A percentile compares a stretch with the other conserved stretches of the same genome.
These are phyloP conservation scores for Earliella scabrosa DNA, from an alignment of 1,284 basidiomycete genomes.

Conservation along the genomic window DNA sequence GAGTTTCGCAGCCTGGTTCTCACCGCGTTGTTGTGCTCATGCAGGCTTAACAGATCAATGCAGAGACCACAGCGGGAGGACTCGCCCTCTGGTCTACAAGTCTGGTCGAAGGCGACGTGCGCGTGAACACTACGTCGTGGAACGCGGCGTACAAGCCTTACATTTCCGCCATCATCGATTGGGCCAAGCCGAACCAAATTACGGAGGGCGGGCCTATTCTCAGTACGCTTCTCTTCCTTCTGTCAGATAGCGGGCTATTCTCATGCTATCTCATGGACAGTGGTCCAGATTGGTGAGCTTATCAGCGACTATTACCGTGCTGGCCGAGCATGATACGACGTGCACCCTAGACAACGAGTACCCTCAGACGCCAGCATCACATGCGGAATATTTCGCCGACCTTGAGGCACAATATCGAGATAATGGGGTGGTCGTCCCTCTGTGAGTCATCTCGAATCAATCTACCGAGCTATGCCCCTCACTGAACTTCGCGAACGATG, in stretches of 20 bases:
- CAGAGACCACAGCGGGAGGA: slow-evolving; percentile 82
- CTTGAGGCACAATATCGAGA: slow-evolving; percentile 61
- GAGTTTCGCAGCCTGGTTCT: not conserved
- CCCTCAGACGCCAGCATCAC: slow-evolving; percentile 47
- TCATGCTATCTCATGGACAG: slow-evolving; percentile 34
- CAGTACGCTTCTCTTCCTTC: slow-evolving; percentile 44
- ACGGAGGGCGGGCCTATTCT: slow-evolving; percentile 75
- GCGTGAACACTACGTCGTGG: slow-evolving; percentile 75
- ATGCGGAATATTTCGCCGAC: slow-evolving; percentile 69
- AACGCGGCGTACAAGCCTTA: slow-evolving; percentile 73
- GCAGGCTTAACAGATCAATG: slow-evolving; percentile 63
- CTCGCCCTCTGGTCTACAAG: slow-evolving; percentile 80
- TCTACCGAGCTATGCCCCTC: too few relatives aligned
- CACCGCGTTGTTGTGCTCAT: not conserved
- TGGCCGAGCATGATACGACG: too few relatives aligned
- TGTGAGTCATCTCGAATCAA: slow-evolving; percentile 35
- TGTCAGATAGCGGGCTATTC: not conserved
- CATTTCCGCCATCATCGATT: slow-evolving; percentile 63
- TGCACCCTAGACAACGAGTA: slow-evolving; percentile 89
- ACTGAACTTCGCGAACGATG: too few relatives aligned
- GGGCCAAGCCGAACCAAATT: slow-evolving; percentile 70
- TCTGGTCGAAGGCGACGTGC: slow-evolving; percentile 64
- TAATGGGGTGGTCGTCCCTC: slow-evolving; percentile 67
- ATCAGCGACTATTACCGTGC: too few relatives aligned
- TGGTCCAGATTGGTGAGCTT: slow-evolving; percentile 72